phyloP scores from a whole-genome alignment of 1,284 basidiomycete species.

The Ustilago xerochloae region DNA sequence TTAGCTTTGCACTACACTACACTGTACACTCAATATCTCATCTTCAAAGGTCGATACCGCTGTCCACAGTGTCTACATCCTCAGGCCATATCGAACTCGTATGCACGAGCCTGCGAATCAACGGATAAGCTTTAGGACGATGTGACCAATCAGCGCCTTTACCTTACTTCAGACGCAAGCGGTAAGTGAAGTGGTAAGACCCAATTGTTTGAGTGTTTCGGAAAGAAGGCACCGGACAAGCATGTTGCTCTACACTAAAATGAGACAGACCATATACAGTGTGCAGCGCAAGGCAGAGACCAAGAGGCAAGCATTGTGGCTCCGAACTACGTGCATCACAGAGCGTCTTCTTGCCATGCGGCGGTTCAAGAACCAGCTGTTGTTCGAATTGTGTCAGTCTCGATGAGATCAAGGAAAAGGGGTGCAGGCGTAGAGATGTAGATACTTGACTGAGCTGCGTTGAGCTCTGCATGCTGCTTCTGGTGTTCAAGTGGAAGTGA shows the following conservation, averaged over 20 bases:
- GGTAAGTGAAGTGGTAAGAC: constrained; percentile 5
- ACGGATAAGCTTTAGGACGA: neutral
- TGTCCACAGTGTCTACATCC: no score
- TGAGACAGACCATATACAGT: constrained; percentile 7
- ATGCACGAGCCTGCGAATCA: neutral
- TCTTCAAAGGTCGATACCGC: no score
- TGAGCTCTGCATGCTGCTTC: neutral
- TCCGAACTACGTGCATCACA: constrained; percentile 38
- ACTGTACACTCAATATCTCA: no score
- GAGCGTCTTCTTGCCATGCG: neutral
- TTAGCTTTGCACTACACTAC: neutral
- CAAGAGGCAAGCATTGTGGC: neutral
- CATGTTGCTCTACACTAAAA: neutral
- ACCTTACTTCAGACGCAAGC: neutral
- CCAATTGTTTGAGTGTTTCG: constrained; percentile 22
- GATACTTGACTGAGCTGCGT: constrained; percentile 24
- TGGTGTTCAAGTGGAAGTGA: neutral
- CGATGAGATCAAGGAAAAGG: neutral
- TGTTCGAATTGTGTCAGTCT: constrained; percentile 7
- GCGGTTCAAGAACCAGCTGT: neutral
- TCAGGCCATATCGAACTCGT: neutral
- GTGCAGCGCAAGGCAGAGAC: neutral
- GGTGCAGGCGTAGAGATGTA: constrained; percentile 5
- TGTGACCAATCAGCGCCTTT: neutral
- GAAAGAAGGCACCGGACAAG: neutral